phyloP scores from a whole-genome alignment of 805 yeast species.

The Candida corydali region DNA sequence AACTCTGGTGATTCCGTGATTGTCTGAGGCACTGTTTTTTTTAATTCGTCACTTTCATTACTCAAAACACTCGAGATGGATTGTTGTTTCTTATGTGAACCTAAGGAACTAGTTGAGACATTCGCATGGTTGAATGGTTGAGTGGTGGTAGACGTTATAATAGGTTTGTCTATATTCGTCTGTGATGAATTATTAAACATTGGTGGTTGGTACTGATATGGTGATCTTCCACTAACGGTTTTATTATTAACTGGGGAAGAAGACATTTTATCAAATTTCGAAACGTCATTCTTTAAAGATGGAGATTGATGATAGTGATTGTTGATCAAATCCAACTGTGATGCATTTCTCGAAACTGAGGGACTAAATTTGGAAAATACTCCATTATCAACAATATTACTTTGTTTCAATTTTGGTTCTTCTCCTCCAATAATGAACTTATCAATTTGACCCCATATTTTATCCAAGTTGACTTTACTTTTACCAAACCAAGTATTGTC shows the following conservation, averaged over 20 bases:
- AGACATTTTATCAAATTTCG: slow-evolving; percentile 3
- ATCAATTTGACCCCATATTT: slow-evolving; percentile 85
- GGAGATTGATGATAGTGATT: neutral
- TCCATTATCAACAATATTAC: slow-evolving; percentile 39
- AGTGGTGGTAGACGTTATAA: neutral
- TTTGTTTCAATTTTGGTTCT: slow-evolving; percentile 41
- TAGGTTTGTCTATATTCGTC: neutral
- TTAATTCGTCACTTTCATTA: slow-evolving; percentile 13
- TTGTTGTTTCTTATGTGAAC: slow-evolving; percentile 16
- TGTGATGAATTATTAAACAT: slow-evolving; percentile 6
- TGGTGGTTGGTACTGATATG: slow-evolving; percentile 1
- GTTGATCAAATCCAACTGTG: slow-evolving; percentile 35
- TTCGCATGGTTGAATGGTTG: slow-evolving; percentile 7
- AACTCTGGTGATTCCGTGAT: slow-evolving; percentile 12
- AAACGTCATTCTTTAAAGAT: neutral
- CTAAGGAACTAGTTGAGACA: slow-evolving; percentile 16
- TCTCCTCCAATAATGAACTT: slow-evolving; percentile 87
- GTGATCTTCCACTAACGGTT: neutral
- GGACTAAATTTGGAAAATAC: slow-evolving; percentile 73
- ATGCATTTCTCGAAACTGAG: slow-evolving; percentile 53
- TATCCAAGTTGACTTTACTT: slow-evolving; percentile 65
- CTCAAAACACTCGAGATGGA: slow-evolving; percentile 20
- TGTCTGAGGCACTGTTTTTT: slow-evolving; percentile 6
- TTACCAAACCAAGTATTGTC: slow-evolving; percentile 69
- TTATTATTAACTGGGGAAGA: slow-evolving; percentile 7